A percentile compares a stretch with the other conserved stretches of the same genome.
Evolutionary conservation across 164 flowering plant species (phyloP).

Genomic region (Vitis labrusca): DNA sequence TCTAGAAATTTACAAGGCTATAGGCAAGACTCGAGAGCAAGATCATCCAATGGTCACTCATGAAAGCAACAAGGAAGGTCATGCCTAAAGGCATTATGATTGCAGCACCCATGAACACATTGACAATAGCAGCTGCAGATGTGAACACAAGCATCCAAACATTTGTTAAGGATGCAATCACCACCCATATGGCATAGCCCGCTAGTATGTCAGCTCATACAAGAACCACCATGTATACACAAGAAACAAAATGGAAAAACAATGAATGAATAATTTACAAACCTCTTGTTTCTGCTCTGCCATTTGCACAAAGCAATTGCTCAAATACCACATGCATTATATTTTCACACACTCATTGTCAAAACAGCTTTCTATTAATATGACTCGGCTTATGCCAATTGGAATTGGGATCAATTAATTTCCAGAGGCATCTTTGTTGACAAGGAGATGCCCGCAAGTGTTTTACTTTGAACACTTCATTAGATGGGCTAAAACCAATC

Average conservation of each 20-base stretch:
- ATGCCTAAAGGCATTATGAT: slow-evolving; percentile 21
- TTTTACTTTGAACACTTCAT: too few species aligned
- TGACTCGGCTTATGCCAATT: too few species aligned
- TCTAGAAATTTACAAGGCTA: slow-evolving; percentile 25
- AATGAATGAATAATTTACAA: too few species aligned
- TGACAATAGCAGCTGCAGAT: slow-evolving; percentile 40
- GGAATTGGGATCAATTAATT: too few species aligned
- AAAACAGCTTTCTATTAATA: too few species aligned
- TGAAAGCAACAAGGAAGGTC: slow-evolving; percentile 24
- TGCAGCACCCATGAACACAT: slow-evolving; percentile 23
- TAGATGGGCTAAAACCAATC: too few species aligned
- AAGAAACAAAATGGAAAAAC: not conserved
- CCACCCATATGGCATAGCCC: slow-evolving; percentile 27
- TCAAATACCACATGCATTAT: too few species aligned
- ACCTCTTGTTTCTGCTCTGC: too few species aligned
- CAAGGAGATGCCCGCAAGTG: too few species aligned
- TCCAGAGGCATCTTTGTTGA: too few species aligned
- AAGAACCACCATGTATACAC: slow-evolving; percentile 20
- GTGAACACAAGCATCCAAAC: slow-evolving; percentile 36
- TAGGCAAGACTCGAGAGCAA: slow-evolving; percentile 28
- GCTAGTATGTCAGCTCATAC: slow-evolving; percentile 38
- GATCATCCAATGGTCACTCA: slow-evolving; percentile 34
- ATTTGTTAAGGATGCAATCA: slow-evolving; percentile 36
- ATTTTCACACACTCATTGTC: too few species aligned
- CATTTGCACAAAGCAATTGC: too few species aligned